Conservation (phyloP, 2,329 filamentous ascomycete species). For the Aspergillus ochraceoroseus region DNA sequence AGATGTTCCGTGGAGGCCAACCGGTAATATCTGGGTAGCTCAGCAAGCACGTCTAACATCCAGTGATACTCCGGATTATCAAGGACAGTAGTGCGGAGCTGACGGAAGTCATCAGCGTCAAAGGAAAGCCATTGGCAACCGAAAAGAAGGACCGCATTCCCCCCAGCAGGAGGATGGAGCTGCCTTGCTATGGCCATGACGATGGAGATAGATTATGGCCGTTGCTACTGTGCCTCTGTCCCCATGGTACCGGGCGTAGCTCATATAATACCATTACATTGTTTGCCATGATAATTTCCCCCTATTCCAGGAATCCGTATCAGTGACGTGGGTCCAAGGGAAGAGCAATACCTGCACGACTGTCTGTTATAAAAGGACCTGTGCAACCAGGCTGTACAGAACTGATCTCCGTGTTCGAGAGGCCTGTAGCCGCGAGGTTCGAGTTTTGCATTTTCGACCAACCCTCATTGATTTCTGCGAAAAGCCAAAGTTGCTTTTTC, state of each 20-base stretch:
- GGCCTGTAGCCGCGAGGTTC: no score
- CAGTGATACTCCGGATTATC: slow-evolving; percentile 14
- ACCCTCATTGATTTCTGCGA: background rate
- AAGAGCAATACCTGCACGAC: no score
- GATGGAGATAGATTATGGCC: background rate
- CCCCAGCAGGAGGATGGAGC: background rate
- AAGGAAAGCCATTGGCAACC: slow-evolving; percentile 22
- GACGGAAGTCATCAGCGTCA: slow-evolving; percentile 12
- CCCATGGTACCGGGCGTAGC: no score
- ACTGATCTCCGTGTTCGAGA: no score
- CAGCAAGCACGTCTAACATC: slow-evolving; percentile 15
- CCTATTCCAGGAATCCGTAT: no score
- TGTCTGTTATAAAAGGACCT: no score
- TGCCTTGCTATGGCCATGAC: background rate
- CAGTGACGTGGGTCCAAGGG: no score
- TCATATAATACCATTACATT: no score
- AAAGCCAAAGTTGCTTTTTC: no score
- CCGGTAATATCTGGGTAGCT: slow-evolving; percentile 16
- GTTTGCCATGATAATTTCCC: no score
- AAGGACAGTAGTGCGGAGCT: slow-evolving; percentile 13
- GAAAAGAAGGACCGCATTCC: slow-evolving; percentile 16
- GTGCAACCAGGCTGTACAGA: no score
- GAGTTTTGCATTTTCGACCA: background rate
- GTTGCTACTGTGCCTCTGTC: background rate
- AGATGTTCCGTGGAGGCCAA: slow-evolving; percentile 6